Base-by-base conservation (phyloP, 2,329 filamentous ascomycete genomes). In the Diaporthe caulivora region DNA sequence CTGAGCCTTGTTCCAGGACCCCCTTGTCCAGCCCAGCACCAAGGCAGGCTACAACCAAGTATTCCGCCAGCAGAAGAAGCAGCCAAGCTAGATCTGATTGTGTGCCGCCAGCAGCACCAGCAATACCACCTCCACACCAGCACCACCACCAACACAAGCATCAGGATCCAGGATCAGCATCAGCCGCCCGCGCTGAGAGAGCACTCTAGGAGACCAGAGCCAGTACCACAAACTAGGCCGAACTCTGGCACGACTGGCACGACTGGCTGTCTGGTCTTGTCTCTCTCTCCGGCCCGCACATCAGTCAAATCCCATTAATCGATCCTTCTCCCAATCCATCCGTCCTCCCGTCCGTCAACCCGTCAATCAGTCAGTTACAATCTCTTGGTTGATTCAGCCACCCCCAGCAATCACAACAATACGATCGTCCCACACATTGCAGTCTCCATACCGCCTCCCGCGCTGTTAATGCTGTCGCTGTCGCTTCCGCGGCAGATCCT, bases 391-490 rank as follows among this genome's bases (percentile, higher is more conserved):
- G 62, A 40, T 67, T 53, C 62, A 53, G 62, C 47, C 44, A 40
- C 62, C 47, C 57, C 62, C 64, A 62, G 70, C 70, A 70, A 40
- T 58, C 49, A 47, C 40, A 42, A 70, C 60, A 44, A 31, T 44
- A 65, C 60, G 44, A 71, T 65, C 68, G 62, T 72, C 54, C 26
- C 53, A 49, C 54, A 53, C 54, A 54, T 62, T 64, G 51, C 53
- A 49, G 40, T 62, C 67, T n/a, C 62, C 62, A 49, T 65, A 69
- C 44, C 60, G 54, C 62, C n/a, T n/a, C n/a, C 60, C 49, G 44
- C 37, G 47, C 62, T 67, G 62, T 71, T 68, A 51, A 73, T 64
- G 67, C 67, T 73, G 54, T 58, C 60, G 74, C 71, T 73, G 60
- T 69, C 74, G 57, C 37, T 57, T 53, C 51, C 40, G 53, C 72